Evolutionary conservation across 2,329 filamentous ascomycete genomes (phyloP), one percentile per base, ranked within the genome.

Genomic region (Fusarium illudens): DNA sequence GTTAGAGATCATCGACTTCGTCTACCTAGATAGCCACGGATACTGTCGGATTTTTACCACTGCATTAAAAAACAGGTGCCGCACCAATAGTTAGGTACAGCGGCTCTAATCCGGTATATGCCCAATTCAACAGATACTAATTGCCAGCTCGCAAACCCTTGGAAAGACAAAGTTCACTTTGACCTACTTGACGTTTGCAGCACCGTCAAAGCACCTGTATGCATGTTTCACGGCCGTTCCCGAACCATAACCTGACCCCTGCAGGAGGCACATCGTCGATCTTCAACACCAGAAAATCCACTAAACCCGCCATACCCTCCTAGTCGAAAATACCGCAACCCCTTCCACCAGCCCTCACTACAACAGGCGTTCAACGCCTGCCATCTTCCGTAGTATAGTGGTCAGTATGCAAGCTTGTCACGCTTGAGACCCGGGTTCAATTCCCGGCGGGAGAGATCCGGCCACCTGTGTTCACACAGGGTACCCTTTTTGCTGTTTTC

Each of bases 341-440:
- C 17, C 32, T 10, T 22, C 17, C 54, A 58, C 54, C 33, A 58
- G 15, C 54, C 42, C 54, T 22, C 54, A 50, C 54, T 58, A 58
- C 54, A 58, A 30, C 39, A 46, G 54, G 30, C 32, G 39, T 2
- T 30, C 42, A 58, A 50, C 54, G 54, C 32, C 42, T 37, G 54
- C 4, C 22, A 37, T 67, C 65, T 67, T 67, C 65, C 65, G 65
- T 67, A 68, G 65, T 68, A 68, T 68, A 68, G 65, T 68, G 65
- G 65, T 69, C 66, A 68, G 66, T 68, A 68, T 68, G 65, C 65
- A 68, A 68, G 65, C 65, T 68, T 68, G 65, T 68, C 65, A 68
- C 65, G 65, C 66, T 68, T 69, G 66, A 68, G 66, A 68, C 66
- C 66, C 66, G 66, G 66, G 66, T 68, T 68, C 66, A 68, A 69